Conservation (phyloP, 768 basidiomycete genomes). For the Amanita jacksonii region DNA sequence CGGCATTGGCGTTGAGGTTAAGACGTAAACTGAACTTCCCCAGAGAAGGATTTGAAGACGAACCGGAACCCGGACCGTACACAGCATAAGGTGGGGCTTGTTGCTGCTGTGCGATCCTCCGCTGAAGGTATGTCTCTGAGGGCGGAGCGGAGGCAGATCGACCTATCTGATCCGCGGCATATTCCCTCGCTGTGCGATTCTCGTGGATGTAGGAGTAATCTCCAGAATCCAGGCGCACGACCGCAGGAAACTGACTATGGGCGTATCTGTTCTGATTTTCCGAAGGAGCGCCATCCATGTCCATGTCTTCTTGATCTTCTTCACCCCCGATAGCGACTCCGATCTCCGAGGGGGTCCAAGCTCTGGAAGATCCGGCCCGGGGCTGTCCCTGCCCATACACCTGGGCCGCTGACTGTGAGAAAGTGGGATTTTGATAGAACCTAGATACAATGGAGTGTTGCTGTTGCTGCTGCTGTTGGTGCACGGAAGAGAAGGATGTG, state of each 20-base stretch:
- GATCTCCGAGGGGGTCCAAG: not conserved
- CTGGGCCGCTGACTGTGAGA: not conserved
- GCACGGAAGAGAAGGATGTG: constrained; percentile 1
- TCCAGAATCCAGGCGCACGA: constrained; percentile 5
- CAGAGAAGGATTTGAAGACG: not conserved
- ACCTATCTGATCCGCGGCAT: constrained; percentile 5
- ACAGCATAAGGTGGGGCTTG: not conserved
- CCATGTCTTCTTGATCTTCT: not conserved
- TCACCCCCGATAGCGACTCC: constrained; percentile 3
- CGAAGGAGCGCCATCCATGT: not conserved
- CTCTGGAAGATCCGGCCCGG: not conserved
- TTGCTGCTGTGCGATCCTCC: not conserved
- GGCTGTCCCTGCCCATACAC: not conserved
- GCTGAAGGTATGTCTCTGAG: not conserved
- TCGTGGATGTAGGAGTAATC: constrained; percentile 3
- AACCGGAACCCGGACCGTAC: not conserved
- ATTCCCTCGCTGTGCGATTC: not conserved
- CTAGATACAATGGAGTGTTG: not conserved
- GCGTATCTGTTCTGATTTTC: constrained; percentile 3
- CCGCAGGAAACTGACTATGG: constrained; percentile 4
- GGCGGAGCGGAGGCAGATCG: constrained; percentile 5
- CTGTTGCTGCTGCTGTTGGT: constrained; percentile 4
- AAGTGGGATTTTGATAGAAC: constrained; percentile 1
- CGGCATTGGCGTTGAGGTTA: constrained; percentile 20
- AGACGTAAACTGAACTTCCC: constrained; percentile 13